Conservation (phyloP, 768 basidiomycete species). For the Melanogaster broomeanus region DNA sequence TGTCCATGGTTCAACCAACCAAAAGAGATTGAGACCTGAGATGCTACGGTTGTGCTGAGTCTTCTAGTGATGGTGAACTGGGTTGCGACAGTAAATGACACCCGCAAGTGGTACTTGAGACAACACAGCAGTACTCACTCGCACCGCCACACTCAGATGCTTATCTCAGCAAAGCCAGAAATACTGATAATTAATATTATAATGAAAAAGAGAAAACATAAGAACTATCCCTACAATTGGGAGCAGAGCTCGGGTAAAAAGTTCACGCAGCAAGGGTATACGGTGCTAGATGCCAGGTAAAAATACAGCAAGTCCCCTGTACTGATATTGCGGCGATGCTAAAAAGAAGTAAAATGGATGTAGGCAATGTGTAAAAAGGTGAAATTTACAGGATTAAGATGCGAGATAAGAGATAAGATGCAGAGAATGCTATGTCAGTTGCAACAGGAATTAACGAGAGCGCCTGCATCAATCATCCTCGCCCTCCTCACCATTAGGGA, state of each 20-base stretch:
- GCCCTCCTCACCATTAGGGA: too few species aligned
- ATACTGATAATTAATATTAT: too few species aligned
- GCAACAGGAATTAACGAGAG: not conserved
- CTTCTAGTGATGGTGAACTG: too few species aligned
- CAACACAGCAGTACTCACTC: too few species aligned
- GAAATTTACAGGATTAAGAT: not conserved
- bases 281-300: not conserved
- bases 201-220: too few species aligned
- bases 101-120: too few species aligned
- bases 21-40: not conserved
- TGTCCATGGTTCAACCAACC: slow-evolving; percentile 10
- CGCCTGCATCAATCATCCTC: not conserved
- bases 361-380: too few species aligned
- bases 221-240: too few species aligned
- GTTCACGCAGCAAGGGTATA: not conserved
- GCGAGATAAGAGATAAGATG: not conserved
- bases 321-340: not conserved
- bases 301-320: not conserved
- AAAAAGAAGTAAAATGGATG: not conserved
- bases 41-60: too few species aligned
- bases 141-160: too few species aligned
- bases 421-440: not conserved
- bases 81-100: too few species aligned
- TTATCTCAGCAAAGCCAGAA: too few species aligned
- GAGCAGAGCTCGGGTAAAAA: not conserved